Conservation (phyloP, 805 yeast genomes). For the Saccharomycopsis sp. region DNA sequence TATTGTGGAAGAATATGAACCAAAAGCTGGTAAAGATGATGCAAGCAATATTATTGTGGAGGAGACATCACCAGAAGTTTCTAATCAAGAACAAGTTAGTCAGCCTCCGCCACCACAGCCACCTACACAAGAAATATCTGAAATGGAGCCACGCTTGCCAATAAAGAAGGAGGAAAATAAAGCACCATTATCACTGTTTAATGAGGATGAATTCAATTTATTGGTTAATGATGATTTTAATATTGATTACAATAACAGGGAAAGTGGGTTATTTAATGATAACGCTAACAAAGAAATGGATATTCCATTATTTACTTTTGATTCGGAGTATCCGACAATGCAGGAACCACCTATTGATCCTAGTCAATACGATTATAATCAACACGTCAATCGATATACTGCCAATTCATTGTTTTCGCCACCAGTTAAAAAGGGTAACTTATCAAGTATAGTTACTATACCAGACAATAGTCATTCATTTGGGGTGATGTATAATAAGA, state of each 20-base stretch:
- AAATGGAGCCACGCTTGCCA: too few species aligned
- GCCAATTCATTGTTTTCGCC: conserved; percentile 16
- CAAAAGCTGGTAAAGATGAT: conserved; percentile 15
- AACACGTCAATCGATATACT: conserved; percentile 18
- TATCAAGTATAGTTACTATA: conserved; percentile 20
- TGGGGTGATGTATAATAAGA: conserved; percentile 18
- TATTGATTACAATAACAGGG: not conserved
- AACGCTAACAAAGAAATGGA: not conserved
- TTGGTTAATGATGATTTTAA: not conserved
- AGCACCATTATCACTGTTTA: too few species aligned
- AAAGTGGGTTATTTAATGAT: too few species aligned
- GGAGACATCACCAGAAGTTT: not conserved
- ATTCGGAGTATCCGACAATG: not conserved
- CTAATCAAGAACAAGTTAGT: too few species aligned
- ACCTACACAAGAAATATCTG: too few species aligned
- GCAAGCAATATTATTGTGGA: not conserved
- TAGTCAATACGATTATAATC: conserved; percentile 7
- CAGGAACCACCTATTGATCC: not conserved
- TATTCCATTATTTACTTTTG: too few species aligned
- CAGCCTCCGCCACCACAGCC: not conserved
- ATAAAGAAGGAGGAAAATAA: too few species aligned
- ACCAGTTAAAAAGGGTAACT: conserved; percentile 20
- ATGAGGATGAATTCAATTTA: not conserved
- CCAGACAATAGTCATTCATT: conserved; percentile 20
- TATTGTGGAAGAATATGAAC: conserved; percentile 40